phyloP scores from a whole-genome alignment of 2,329 filamentous ascomycete genomes.

The Colletotrichum noveboracense region DNA sequence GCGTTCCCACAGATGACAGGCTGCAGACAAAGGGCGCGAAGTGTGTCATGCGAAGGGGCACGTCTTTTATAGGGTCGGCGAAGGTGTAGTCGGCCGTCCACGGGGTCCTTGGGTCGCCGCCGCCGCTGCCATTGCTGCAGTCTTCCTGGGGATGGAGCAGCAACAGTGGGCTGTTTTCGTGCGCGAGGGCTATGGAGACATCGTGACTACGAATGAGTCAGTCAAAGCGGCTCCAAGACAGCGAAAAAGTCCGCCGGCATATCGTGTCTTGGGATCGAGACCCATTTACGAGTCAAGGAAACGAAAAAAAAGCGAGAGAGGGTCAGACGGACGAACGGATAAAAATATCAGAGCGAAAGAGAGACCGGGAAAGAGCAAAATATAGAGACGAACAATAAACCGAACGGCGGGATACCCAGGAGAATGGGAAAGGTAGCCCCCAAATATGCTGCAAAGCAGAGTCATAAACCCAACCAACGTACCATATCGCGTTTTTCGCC shows the following conservation, averaged over 20 bases:
- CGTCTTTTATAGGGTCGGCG: slow-evolving; percentile 35
- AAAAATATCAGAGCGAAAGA: slow-evolving; percentile 16
- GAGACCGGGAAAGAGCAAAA: slow-evolving; percentile 22
- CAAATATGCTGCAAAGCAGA: not conserved
- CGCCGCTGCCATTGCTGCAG: not conserved
- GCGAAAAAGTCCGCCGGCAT: not conserved
- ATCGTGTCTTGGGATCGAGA: slow-evolving; percentile 4
- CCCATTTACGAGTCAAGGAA: slow-evolving; percentile 17
- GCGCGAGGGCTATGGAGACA: slow-evolving; percentile 51
- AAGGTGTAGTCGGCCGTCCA: slow-evolving; percentile 43
- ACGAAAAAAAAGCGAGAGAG: not conserved
- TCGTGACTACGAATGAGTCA: slow-evolving; percentile 43
- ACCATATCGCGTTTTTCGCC: slow-evolving; percentile 55
- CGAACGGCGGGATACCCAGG: slow-evolving; percentile 36
- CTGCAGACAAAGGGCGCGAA: slow-evolving; percentile 44
- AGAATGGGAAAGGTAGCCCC: not conserved
- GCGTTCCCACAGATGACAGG: slow-evolving; percentile 39
- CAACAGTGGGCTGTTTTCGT: slow-evolving; percentile 48
- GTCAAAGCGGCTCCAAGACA: not conserved
- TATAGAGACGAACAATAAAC: slow-evolving; percentile 35
- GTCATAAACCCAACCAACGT: slow-evolving; percentile 26
- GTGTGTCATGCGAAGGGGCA: slow-evolving; percentile 47
- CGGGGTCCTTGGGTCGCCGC: not conserved
- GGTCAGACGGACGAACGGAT: slow-evolving; percentile 2
- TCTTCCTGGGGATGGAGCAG: slow-evolving; percentile 24